These are phyloP conservation scores for Dysphania ambrosioides DNA, from an alignment of 148 eudicot genomes.

Conservation along the genomic window DNA sequence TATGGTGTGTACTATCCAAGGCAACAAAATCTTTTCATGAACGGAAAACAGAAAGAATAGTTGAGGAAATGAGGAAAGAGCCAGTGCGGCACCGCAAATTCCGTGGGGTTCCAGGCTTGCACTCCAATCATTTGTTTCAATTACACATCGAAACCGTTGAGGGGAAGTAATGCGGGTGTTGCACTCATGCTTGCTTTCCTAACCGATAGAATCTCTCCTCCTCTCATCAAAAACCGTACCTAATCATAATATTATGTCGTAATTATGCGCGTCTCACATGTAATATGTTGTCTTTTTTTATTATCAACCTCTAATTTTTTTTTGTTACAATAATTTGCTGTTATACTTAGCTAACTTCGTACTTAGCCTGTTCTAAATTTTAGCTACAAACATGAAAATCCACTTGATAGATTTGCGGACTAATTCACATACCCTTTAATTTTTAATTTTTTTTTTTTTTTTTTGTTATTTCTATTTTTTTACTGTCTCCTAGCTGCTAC, in stretches of 20 bases:
- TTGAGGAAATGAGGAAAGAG: not conserved
- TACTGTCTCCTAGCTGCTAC: constrained; percentile 18
- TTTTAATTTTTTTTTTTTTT: not conserved
- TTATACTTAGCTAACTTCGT: not conserved
- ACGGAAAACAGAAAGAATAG: not conserved
- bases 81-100: constrained; percentile 13
- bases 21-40: not conserved
- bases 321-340: too few relatives aligned
- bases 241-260: not conserved
- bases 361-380: not conserved
- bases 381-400: not conserved
- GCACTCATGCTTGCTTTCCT: constrained; percentile 12
- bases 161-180: constrained; percentile 13
- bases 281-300: not conserved
- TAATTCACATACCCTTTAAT: not conserved
- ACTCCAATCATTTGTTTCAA: constrained; percentile 12
- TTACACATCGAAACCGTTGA: not conserved
- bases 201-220: not conserved
- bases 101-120: constrained; percentile 18
- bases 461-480: constrained; percentile 7
- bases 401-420: constrained; percentile 25
- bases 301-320: not conserved
- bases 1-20: too few relatives aligned
- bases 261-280: not conserved
- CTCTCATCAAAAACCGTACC: not conserved